Percentiles rank a stretch among this genome's conserved stretches.
These are phyloP conservation scores for Sporothrix variecibatus DNA, from an alignment of 2,329 filamentous ascomycete genomes.

Conservation along the genomic window DNA sequence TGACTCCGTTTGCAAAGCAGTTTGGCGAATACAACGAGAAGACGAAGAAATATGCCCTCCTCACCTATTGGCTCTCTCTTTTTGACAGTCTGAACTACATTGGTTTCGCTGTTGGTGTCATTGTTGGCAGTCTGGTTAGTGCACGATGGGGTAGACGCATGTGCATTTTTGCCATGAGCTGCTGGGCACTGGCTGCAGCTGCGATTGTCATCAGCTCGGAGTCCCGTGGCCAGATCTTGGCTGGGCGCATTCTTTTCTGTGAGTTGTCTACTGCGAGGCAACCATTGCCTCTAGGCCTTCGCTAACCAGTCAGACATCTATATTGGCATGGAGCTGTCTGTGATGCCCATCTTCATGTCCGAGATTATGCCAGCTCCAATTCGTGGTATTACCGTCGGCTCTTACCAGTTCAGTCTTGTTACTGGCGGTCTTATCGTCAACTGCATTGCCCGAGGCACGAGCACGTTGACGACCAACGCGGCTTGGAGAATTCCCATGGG, in stretches of 20 bases:
- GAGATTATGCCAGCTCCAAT: conserved; percentile 33
- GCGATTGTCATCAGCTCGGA: neutral
- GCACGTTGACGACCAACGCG: neutral
- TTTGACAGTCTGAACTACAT: conserved; percentile 20
- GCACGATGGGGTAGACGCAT: neutral
- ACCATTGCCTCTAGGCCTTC: neutral
- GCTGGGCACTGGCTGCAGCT: neutral
- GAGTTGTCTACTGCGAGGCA: neutral
- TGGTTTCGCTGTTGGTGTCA: neutral
- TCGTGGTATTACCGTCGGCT: conserved; percentile 38
- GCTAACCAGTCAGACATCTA: neutral
- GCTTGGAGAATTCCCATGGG: neutral
- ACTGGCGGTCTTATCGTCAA: neutral
- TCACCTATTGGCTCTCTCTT: conserved; percentile 21
- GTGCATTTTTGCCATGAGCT: conserved; percentile 9
- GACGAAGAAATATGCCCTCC: conserved; percentile 11
- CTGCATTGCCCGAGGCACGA: neutral
- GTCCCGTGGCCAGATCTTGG: neutral
- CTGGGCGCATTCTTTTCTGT: neutral
- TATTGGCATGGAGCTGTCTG: conserved; percentile 12
- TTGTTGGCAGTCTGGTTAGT: neutral
- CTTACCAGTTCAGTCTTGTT: conserved; percentile 21
- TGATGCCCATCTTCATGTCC: conserved; percentile 15
- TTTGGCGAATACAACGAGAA: conserved; percentile 25
- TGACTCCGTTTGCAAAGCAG: conserved; percentile 16